Evolutionary conservation across 1,284 basidiomycete species (phyloP), one percentile per base, ranked within the genome.

Genomic region (Neotropicomus parvogracilis): DNA sequence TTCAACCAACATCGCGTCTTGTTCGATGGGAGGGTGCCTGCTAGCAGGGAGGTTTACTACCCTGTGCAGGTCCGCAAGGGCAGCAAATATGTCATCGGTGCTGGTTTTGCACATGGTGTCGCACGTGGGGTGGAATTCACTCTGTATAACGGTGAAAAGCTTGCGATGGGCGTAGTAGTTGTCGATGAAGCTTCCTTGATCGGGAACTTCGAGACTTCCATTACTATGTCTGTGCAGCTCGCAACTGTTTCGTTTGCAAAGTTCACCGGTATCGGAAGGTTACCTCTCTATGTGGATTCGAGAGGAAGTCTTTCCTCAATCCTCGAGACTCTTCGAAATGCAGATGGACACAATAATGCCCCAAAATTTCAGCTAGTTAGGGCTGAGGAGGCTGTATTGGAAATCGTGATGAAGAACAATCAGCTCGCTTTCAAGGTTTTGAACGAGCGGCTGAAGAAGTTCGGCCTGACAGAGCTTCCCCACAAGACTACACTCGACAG

Each of bases 1-100:
- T 0, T 19, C 10, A 33, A 54, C 36, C 50, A 17, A 19, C 14
- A 52, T 33, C 61, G 60, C 14, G 12, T 43, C 36, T 38, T 63
- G 26, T 63, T 63, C 27, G 29, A 54, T 13, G 37, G 39, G 3
- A 57, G 37, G 37, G 38, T 51, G 1, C 40, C 37, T 10, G 38
- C 47, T 14, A 39, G 45, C 6, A 37, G 31, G 26, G 36, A 38
- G 12, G 4, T 39, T 28, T 46, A 28, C 31, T 24, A 46, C 20
- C n/a, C 26, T 29, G 36, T 29, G n/a, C 13, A 10, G 3, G 3
- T 0, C 12, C 12, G 16, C 21, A 26, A 24, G 16, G 13, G 31
- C 17, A n/a, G 13, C 11, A 29, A 14, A 34, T 49, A 34, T 24
- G 44, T 34, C n/a, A 29, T 49, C 4, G 9, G 29, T 11, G 43